Base-by-base conservation (phyloP, 345 rosid genomes). In the Sisymbrium altissimum region DNA sequence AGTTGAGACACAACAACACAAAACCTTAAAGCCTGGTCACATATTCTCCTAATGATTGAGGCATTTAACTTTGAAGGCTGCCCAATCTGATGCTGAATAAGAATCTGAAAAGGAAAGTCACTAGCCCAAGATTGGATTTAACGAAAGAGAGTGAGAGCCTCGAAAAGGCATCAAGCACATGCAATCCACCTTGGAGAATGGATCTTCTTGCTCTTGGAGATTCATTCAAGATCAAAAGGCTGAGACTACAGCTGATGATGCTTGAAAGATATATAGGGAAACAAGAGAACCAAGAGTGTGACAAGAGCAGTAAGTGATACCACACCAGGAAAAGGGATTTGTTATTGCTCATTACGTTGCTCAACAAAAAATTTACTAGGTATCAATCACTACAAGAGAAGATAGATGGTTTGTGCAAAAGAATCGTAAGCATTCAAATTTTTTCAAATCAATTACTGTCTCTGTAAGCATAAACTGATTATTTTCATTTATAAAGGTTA, bases 171-270 rank as follows among this genome's bases (percentile, higher is more conserved):
- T 64, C 63, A 52, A 38, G 65, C 63, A 73, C 44, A 29, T 69
- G 81, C 67, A 85, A 69, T 69, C 74, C 78, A 50, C 71, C 84
- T 15, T 86, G 89, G 97, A 88, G 87, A 80, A 88, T 88, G 89
- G 96, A 92, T 79, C 85, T 92, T 73, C 93, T 85, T 58, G 97
- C 97, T 66, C 99, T 95, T n/a, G 99, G 92, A 70, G 88, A 88
- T 73, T 89, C 96, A 67, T 92, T 81, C 85, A 95, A 95, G 89
- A 85, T 92, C 78, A 95, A 90, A 81, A 90, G 99, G 86, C 80
- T 92, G 63, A 87, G 83, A 83, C 97, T 90, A 80, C 97, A 92
- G 77, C 85, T 92, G 33, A 80, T 89, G 66, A 81, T 92, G 90
- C 86, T 95, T 27, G 97, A 95, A 71, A 91, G 91, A 79, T 70